Percentiles rank a stretch among this genome's conserved stretches.
These are phyloP conservation scores for Lasiodiplodia theobromae DNA, from an alignment of 2,329 filamentous ascomycete genomes.

Conservation along the genomic window DNA sequence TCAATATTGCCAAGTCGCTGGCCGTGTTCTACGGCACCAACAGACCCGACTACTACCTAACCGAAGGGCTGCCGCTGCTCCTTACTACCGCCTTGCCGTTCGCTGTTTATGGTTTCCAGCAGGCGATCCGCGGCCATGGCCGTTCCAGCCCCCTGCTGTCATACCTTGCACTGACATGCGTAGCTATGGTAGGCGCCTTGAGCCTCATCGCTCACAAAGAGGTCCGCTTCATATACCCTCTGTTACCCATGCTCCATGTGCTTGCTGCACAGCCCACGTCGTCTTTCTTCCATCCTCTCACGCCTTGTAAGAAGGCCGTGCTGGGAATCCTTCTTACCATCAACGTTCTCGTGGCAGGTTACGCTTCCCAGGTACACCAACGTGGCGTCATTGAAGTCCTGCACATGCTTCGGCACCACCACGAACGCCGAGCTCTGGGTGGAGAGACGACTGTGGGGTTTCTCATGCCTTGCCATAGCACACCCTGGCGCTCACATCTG, in stretches of 20 bases:
- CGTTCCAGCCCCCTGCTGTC: slow-evolving; percentile 17
- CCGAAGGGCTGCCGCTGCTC: slow-evolving; percentile 86
- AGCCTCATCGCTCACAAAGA: slow-evolving; percentile 93
- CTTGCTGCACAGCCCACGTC: slow-evolving; percentile 65
- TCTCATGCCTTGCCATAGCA: slow-evolving; percentile 94
- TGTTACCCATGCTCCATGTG: slow-evolving; percentile 85
- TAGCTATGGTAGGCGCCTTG: slow-evolving; percentile 68
- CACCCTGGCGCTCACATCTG: slow-evolving; percentile 90
- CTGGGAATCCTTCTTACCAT: slow-evolving; percentile 40
- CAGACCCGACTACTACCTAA: slow-evolving; percentile 90
- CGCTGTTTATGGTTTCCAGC: slow-evolving; percentile 68
- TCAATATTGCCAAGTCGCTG: slow-evolving; percentile 87
- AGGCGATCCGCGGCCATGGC: slow-evolving; percentile 33
- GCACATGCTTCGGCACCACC: slow-evolving; percentile 75
- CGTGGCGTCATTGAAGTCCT: slow-evolving; percentile 79
- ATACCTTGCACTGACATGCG: slow-evolving; percentile 51
- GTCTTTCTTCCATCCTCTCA: slow-evolving; percentile 42
- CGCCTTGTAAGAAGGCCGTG: slow-evolving; percentile 57
- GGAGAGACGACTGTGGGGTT: slow-evolving; percentile 65
- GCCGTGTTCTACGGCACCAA: slow-evolving; percentile 93
- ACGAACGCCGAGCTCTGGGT: slow-evolving; percentile 48
- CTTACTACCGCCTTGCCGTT: slow-evolving; percentile 86
- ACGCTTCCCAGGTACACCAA: slow-evolving; percentile 80
- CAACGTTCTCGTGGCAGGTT: slow-evolving; percentile 76
- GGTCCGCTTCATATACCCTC: slow-evolving; percentile 93